phyloP scores from a whole-genome alignment of 208 protist species.

The Crithidia fasciculata region DNA sequence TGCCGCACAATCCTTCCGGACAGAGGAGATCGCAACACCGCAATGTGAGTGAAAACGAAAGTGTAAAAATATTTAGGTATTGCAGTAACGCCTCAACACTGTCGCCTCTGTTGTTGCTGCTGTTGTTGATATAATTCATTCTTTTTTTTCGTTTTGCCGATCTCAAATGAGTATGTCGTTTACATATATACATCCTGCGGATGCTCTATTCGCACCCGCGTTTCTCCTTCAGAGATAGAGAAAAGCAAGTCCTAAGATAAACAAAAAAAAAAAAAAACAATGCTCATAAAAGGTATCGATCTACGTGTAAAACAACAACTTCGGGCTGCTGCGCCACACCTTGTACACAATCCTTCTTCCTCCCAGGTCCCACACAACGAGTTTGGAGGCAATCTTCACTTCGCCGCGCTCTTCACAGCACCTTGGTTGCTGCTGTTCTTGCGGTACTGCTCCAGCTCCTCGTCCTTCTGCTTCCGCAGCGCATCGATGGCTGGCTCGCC shows the following conservation, averaged over 20 bases:
- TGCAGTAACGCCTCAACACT: no score
- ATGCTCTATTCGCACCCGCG: neutral
- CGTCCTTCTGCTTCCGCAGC: slow-evolving; percentile 87
- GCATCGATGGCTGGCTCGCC: slow-evolving; percentile 84
- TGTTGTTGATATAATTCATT: neutral
- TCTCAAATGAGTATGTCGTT: neutral
- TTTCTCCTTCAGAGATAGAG: neutral
- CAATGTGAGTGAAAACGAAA: neutral
- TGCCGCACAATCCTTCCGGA: no score
- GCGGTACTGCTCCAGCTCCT: slow-evolving; percentile 87
- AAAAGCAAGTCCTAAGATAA: slow-evolving; percentile 16
- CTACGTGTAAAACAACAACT: no score
- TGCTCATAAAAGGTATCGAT: slow-evolving; percentile 6
- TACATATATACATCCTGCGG: no score
- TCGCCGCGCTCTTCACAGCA: slow-evolving; percentile 10
- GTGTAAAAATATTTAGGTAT: neutral
- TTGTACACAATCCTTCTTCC: neutral
- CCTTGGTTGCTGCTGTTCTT: slow-evolving; percentile 30
- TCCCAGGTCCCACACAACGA: no score
- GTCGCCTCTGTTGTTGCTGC: no score
- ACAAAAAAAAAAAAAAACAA: slow-evolving; percentile 34
- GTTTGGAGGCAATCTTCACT: neutral
- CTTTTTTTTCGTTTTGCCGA: neutral
- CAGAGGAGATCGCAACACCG: no score
- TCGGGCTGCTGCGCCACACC: no score